These are phyloP conservation scores for Collariella sp. DNA, from an alignment of 495 filamentous ascomycete species.

Conservation along the genomic window DNA sequence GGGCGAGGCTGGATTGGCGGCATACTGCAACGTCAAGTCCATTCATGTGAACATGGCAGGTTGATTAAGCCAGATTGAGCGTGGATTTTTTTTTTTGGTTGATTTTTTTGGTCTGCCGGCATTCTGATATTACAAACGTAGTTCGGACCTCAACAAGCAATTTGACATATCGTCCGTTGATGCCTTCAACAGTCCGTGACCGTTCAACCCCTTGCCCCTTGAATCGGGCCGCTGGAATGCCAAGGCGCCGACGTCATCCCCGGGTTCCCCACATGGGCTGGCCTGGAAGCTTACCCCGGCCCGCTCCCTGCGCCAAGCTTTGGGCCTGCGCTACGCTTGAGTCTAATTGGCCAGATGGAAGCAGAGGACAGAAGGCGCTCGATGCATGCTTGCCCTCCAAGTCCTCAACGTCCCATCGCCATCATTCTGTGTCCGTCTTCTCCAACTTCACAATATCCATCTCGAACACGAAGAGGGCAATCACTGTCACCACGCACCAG, in stretches of 20 bases:
- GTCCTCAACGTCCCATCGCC: background rate
- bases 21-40: conserved; percentile 74
- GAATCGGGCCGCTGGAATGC: background rate
- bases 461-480: too few relatives aligned
- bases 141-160: too few relatives aligned
- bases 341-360: background rate
- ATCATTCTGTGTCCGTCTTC: background rate
- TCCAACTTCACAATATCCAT: too few relatives aligned
- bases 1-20: conserved; percentile 73
- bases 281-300: background rate
- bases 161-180: too few relatives aligned
- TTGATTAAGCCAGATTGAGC: conserved; percentile 3
- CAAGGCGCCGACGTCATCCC: background rate
- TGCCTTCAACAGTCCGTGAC: background rate
- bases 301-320: background rate
- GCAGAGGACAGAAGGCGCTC: conserved; percentile 3
- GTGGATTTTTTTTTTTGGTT: background rate
- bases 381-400: background rate
- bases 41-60: conserved; percentile 66
- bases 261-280: background rate
- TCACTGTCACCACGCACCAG: too few relatives aligned
- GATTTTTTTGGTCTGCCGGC: background rate
- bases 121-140: too few relatives aligned
- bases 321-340: background rate
- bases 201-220: background rate